phyloP scores from a whole-genome alignment of 345 rosid species.

The Citrus sp. region DNA sequence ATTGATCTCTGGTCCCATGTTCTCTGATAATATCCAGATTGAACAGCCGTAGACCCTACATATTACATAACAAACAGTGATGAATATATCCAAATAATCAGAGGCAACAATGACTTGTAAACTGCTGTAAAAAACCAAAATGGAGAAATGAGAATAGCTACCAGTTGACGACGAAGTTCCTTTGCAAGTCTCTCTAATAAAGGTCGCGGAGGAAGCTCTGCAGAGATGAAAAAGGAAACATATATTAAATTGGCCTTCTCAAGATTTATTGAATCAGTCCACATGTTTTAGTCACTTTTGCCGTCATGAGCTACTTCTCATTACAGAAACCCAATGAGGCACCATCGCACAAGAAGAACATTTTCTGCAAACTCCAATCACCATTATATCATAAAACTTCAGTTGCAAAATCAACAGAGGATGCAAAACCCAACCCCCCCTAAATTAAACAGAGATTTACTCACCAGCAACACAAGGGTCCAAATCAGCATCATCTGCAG shows the following conservation, averaged over 20 bases:
- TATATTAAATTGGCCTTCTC: conserved; percentile 4
- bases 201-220: conserved; percentile 82
- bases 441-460: neutral
- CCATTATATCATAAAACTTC: neutral
- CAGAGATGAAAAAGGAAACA: conserved; percentile 9
- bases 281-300: neutral
- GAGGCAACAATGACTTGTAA: neutral
- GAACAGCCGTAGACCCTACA: conserved; percentile 71
- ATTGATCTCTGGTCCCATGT: conserved; percentile 63
- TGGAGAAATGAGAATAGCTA: conserved; percentile 13
- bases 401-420: conserved; percentile 3
- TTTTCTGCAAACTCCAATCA: neutral
- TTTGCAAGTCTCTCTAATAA: conserved; percentile 74
- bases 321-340: neutral
- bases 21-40: conserved; percentile 80
- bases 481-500: conserved; percentile 66
- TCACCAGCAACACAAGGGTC: conserved; percentile 61
- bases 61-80: neutral
- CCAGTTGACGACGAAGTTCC: conserved; percentile 69
- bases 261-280: neutral
- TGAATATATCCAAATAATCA: neutral
- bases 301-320: neutral
- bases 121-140: neutral
- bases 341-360: neutral
- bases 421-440: neutral